Evolutionary conservation across 805 yeast genomes (phyloP), one percentile per base, ranked within the genome.

Genomic region (Starmera amethionina): DNA sequence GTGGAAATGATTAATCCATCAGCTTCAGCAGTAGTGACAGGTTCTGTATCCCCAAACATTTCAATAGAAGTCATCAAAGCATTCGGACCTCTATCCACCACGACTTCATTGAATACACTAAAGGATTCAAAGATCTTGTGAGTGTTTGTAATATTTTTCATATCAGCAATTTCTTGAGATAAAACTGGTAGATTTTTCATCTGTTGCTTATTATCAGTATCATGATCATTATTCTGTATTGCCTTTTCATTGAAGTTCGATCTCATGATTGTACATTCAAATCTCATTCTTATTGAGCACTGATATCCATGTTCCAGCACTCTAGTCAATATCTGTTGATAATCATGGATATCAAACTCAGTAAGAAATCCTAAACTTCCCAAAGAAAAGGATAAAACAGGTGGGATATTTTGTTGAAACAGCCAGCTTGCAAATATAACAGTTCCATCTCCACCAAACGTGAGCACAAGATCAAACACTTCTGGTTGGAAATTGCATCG

Each of bases 391-490:
- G 82, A 70, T 43, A 79, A 55, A 4, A 79, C 73, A 4, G 86
- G 87, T 0, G 87, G 86, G 5, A 78, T 82, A 31, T 63, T 65
- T 18, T 61, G 58, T 56, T 72, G 77, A 51, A 79, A 80, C 27
- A 77, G 55, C 40, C 79, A 72, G 1, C 82, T 79, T 1, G 81
- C 83, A 46, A 75, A 72, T 22, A 79, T 54, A 33, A 79, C 81
- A 0, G 87, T 79, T 6, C 87, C 87, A 52, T 79, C 87, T 10
- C 87, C 87, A 16, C 87, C 87, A 27, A 79, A 58, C 1, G 85
- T 76, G 16, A 80, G 67, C 0, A 79, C 69, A 41, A 80, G 60
- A 51, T 80, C 86, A 48, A 68, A 70, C 25, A 55, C 40, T 34
- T 68, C 70, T 2, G 60, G 56, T 42, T 52, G 46, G 38, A 46